Base-by-base conservation (phyloP, 257 asterid genomes). In the Jacaranda copaia region DNA sequence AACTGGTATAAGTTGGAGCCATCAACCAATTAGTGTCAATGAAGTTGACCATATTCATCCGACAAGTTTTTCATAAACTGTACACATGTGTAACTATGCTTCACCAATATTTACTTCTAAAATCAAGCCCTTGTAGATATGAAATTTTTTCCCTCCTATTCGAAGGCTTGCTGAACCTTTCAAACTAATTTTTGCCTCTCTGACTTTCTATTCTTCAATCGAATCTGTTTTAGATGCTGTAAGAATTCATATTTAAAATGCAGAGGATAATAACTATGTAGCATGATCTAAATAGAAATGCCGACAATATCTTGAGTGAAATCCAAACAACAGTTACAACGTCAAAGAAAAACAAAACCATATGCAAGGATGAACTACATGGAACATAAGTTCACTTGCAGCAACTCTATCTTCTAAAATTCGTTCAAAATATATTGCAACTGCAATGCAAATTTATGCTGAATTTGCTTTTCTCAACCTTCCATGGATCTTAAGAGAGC, bases 181-280 rank as follows among this genome's bases (percentile, higher is more conserved):
- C 93, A 16, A 89, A 25, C 91, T 60, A 89, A 77, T 77, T 61
- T 89, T 80, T 89, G 93, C 84, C 93, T 87, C 73, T 85, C 88
- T 12, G 85, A 82, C 83, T 73, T 73, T 78, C 87, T 1, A 91
- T 87, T 76, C 84, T 84, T 67, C 93, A 91, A 77, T 89, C 93
- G 40, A 89, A 77, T 83, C 91, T 89, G 72, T 71, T 65, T 53
- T n/a, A 46, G 36, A 82, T 79, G 73, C 49, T 75, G 72, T 56
- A 73, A 72, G 77, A 72, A 59, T 63, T 39, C 42, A 38, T 42
- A 68, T 3, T 61, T 32, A 8, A 5, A 8, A 10, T 48, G 32
- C 60, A 66, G 57, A 15, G 68, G 55, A 12, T 1, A 68, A 36
- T 10, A 18, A 52, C 32, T 25, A 25, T n/a, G n/a, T n/a, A n/a